These are phyloP conservation scores for Phylloboletellus chloephorus DNA, from an alignment of 1,284 basidiomycete genomes.

Conservation along the genomic window DNA sequence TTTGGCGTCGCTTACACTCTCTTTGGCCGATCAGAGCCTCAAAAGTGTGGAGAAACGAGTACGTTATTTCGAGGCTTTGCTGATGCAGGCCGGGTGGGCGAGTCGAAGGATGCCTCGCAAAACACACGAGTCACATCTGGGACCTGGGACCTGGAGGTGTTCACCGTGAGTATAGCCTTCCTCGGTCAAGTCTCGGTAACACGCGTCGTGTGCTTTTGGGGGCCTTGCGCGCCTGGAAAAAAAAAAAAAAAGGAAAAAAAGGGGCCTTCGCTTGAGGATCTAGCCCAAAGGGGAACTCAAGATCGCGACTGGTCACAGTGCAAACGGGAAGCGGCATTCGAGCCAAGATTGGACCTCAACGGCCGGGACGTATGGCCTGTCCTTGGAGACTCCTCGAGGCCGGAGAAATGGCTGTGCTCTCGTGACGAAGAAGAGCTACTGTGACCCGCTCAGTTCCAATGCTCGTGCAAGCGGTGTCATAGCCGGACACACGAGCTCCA, in stretches of 20 bases:
- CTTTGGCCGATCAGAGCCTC: too few species aligned
- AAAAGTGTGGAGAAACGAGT: too few species aligned
- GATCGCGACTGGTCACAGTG: constrained; percentile 18
- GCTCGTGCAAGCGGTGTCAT: constrained; percentile 29
- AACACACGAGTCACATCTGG: constrained; percentile 22
- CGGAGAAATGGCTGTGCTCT: constrained; percentile 19
- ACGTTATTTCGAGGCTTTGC: too few species aligned
- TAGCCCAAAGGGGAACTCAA: constrained; percentile 26
- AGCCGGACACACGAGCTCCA: constrained; percentile 31
- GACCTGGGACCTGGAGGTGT: constrained; percentile 13
- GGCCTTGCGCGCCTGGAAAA: constrained; percentile 25
- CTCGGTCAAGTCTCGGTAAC: constrained; percentile 27
- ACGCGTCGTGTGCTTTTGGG: constrained; percentile 25
- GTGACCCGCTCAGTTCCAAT: constrained; percentile 29
- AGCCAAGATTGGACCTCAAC: constrained; percentile 22
- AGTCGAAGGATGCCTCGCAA: constrained; percentile 24
- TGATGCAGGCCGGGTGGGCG: constrained; percentile 5
- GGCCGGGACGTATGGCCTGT: constrained; percentile 14
- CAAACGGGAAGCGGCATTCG: constrained; percentile 24
- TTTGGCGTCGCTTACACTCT: too few species aligned
- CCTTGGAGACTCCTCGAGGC: constrained; percentile 27
- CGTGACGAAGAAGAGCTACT: constrained; percentile 16
- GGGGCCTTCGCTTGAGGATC: constrained; percentile 17
- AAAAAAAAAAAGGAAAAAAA: constrained; percentile 31
- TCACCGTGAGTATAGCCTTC: constrained; percentile 32